phyloP scores from a whole-genome alignment of 331 rosid species.

The Pyrus hybrid region DNA sequence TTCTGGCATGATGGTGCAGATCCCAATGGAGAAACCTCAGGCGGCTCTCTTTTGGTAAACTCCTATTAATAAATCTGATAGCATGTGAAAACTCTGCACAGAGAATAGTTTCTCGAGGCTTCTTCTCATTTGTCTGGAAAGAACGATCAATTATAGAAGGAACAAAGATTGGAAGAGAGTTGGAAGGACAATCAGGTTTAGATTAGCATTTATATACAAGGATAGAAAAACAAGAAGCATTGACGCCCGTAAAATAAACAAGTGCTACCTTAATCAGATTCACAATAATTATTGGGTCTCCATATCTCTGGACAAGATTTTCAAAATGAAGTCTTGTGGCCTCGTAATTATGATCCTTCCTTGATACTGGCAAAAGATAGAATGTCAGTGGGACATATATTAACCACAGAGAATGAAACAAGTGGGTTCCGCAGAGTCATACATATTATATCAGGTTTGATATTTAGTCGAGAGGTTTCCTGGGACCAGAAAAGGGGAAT shows the following conservation, averaged over 20 bases:
- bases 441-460: conserved; percentile 87
- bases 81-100: conserved; percentile 82
- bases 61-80: conserved; percentile 53
- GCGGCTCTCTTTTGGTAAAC: conserved; percentile 40
- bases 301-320: conserved; percentile 80
- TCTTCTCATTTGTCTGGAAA: conserved; percentile 72
- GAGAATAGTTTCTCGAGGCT: conserved; percentile 85
- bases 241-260: background rate
- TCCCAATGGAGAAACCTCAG: conserved; percentile 91
- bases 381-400: conserved; percentile 16
- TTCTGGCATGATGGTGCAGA: conserved; percentile 64
- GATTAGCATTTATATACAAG: background rate
- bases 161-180: conserved; percentile 1
- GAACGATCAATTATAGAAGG: conserved; percentile 9
- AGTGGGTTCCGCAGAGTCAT: conserved; percentile 16
- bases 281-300: conserved; percentile 86
- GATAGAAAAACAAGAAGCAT: conserved; percentile 1
- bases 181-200: conserved; percentile 6
- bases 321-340: conserved; percentile 94
- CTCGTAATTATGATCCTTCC: conserved; percentile 53
- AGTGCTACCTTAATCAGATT: conserved; percentile 81
- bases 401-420: conserved; percentile 7
- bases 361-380: conserved; percentile 47
- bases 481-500: conserved; percentile 99
- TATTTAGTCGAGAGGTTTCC: conserved; percentile 73